Evolutionary conservation across 164 flowering plant genomes (phyloP), one percentile per base, ranked within the genome.

Genomic region (Sextonia rubra): DNA sequence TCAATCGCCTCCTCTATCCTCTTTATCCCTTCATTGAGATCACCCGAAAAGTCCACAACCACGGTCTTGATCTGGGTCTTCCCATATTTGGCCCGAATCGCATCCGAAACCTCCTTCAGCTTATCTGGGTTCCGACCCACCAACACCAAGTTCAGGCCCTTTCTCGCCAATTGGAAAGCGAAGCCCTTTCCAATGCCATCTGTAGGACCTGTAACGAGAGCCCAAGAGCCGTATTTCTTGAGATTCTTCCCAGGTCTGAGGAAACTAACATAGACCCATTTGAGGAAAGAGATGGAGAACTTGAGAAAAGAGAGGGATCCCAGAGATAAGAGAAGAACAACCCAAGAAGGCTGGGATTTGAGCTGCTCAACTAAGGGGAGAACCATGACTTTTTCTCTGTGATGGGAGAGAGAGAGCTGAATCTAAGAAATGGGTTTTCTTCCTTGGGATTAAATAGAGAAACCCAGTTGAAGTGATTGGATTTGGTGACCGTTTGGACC

Each of bases 171-270:
- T 68, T 92, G 85, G 66, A 92, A 91, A 18, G 97, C 95, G 66
- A 92, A 87, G 65, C 80, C 87, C 64, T 90, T 92, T 17, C 97
- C 98, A n/a, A 94, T 92, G 20, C 98, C 97, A 66, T 94, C 97
- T 4, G 98, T 92, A 2, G 91, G 87, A 11, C 97, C 98, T 12
- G 98, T 94, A 0, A 94, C 84, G 0, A 94, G 75, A 1, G 97
- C 97, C 98, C 98, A 94, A 0, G 98, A 91, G 0, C 98, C 98
- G 72, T 94, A 94, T 49, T 84, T 86, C 78, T 83, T 88, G 63
- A 94, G 83, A 75, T 94, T 86, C 85, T 94, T 94, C 3, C 76
- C 78, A 15, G 94, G 88, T 77, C 97, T 83, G 65, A 94, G 85
- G 73, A 94, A 92, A 74, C 74, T 78, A 63, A 88, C 85, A 73